Percentiles rank a stretch among this genome's conserved stretches.
Conservation (phyloP, 345 rosid species). For the Brassica napus region DNA sequence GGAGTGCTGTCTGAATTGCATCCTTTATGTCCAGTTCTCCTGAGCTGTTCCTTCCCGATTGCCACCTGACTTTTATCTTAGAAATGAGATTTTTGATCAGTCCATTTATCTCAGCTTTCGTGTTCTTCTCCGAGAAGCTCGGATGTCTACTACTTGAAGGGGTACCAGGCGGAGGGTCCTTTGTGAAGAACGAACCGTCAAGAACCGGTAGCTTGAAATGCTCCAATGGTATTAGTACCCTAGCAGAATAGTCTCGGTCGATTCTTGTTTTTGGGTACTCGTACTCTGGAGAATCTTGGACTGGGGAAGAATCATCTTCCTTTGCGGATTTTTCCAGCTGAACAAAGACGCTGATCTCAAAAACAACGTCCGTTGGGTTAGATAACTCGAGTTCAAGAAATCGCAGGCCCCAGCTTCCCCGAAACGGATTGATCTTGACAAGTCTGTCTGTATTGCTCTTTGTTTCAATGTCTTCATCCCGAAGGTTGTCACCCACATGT, state of each 20-base stretch:
- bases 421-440: slow-evolving; percentile 84
- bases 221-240: slow-evolving; percentile 94
- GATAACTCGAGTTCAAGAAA: slow-evolving; percentile 93
- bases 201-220: slow-evolving; percentile 93
- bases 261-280: slow-evolving; percentile 86
- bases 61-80: slow-evolving; percentile 93
- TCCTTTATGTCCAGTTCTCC: slow-evolving; percentile 92
- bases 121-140: slow-evolving; percentile 83
- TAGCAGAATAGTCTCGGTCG: slow-evolving; percentile 85
- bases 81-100: slow-evolving; percentile 83
- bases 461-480: slow-evolving; percentile 51
- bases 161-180: slow-evolving; percentile 58
- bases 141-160: slow-evolving; percentile 46
- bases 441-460: slow-evolving; percentile 69
- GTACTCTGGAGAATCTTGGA: slow-evolving; percentile 60
- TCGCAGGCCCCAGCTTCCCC: slow-evolving; percentile 99
- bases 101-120: slow-evolving; percentile 84
- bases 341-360: slow-evolving; percentile 83
- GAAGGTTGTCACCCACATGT: slow-evolving; percentile 67
- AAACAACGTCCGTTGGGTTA: slow-evolving; percentile 92
- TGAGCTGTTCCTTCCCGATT: slow-evolving; percentile 91
- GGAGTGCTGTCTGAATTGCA: slow-evolving; percentile 86
- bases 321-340: slow-evolving; percentile 62
- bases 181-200: slow-evolving; percentile 79
- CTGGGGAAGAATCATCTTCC: slow-evolving; percentile 49